Percentiles rank a stretch among this genome's conserved stretches.
Evolutionary conservation across 140 eudicot genomes (phyloP).

Genomic region (Cichorium intybus): DNA sequence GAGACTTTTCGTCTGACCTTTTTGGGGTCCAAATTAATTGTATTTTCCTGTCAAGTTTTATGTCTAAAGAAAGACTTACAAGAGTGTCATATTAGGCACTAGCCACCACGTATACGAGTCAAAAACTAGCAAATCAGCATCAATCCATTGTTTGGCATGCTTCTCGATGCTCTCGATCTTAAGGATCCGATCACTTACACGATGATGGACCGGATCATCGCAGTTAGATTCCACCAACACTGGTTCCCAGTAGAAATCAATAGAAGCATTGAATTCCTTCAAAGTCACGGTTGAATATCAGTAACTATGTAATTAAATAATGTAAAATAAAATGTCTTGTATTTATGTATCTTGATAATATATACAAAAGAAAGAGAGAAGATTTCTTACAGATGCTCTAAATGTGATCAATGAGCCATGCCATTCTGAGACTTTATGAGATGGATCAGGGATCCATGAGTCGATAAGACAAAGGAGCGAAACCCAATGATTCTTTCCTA

Average conservation of each 20-base stretch:
- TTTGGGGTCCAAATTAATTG: too few relatives aligned
- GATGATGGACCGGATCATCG: slow-evolving; percentile 48
- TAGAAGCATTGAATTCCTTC: slow-evolving; percentile 68
- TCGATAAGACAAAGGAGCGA: slow-evolving; percentile 60
- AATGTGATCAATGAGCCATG: slow-evolving; percentile 48
- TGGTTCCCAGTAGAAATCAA: slow-evolving; percentile 76
- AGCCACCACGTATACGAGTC: slow-evolving; percentile 69
- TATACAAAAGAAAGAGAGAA: neutral
- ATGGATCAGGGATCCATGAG: slow-evolving; percentile 37
- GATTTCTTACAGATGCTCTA: slow-evolving; percentile 45
- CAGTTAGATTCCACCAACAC: slow-evolving; percentile 62
- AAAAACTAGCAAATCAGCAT: slow-evolving; percentile 59
- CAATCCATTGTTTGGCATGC: slow-evolving; percentile 64
- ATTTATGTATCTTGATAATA: neutral
- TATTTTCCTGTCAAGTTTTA: too few relatives aligned
- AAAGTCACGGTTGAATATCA: slow-evolving; percentile 1
- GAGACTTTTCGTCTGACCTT: too few relatives aligned
- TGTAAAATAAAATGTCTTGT: neutral
- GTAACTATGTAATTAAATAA: slow-evolving; percentile 9
- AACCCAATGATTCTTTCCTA: slow-evolving; percentile 62
- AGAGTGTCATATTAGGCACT: slow-evolving; percentile 43
- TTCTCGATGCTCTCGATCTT: slow-evolving; percentile 51
- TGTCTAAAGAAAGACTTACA: slow-evolving; percentile 35
- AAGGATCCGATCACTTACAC: slow-evolving; percentile 36
- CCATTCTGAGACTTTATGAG: slow-evolving; percentile 39